These are phyloP conservation scores for Juncus inflexus DNA, from an alignment of 176 grass and related monocot genomes.

Conservation along the genomic window DNA sequence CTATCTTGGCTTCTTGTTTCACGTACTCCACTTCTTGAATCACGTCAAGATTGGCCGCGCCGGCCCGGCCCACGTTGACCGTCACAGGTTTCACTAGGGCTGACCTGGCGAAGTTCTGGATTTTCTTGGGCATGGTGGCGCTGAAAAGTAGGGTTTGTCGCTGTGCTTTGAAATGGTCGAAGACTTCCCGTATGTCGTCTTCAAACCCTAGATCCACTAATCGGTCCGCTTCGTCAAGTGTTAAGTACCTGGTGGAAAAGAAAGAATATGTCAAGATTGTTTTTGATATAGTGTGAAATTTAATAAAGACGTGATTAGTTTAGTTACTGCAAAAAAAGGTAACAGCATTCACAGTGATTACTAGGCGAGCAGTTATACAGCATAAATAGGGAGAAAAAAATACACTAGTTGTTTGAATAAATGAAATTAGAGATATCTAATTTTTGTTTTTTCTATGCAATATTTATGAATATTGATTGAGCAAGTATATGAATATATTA, in stretches of 20 bases:
- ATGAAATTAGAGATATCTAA: too few species aligned
- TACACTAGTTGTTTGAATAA: too few species aligned
- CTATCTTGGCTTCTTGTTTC: slow-evolving; percentile 88
- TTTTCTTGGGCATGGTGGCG: slow-evolving; percentile 97
- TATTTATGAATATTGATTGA: too few species aligned
- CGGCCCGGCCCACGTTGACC: slow-evolving; percentile 90
- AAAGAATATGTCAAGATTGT: slow-evolving; percentile 1
- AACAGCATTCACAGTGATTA: too few species aligned
- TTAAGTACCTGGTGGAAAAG: slow-evolving; percentile 55
- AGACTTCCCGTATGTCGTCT: slow-evolving; percentile 92
- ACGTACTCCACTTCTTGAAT: slow-evolving; percentile 99
- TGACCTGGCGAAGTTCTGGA: slow-evolving; percentile 80
- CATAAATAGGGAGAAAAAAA: too few species aligned
- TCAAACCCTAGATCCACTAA: slow-evolving; percentile 94
- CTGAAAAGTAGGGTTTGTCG: slow-evolving; percentile 93
- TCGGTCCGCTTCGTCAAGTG: slow-evolving; percentile 91
- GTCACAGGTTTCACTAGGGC: slow-evolving; percentile 80
- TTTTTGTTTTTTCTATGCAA: too few species aligned
- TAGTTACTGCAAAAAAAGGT: too few species aligned
- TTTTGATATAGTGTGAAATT: too few species aligned
- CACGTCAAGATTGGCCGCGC: slow-evolving; percentile 90
- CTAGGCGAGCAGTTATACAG: too few species aligned
- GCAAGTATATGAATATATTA: too few species aligned
- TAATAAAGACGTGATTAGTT: too few species aligned
- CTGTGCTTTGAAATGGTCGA: slow-evolving; percentile 91